Conservation (phyloP, 2,329 filamentous ascomycete species). For the Kalaharituber pfeilii region DNA sequence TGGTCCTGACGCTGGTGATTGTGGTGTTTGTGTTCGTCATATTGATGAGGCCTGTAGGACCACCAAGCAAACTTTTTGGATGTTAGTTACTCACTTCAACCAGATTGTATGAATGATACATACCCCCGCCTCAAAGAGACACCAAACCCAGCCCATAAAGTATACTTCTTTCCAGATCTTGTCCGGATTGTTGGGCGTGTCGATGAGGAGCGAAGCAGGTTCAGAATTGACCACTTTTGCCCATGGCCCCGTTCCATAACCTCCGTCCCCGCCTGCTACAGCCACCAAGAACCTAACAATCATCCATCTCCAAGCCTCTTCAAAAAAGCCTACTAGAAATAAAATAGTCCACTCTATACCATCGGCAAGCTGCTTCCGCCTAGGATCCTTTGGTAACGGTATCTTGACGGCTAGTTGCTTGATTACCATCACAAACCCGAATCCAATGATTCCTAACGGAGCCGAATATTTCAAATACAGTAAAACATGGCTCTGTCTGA, state of each 20-base stretch:
- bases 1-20: neutral
- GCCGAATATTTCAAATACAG: conserved; percentile 13
- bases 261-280: conserved; percentile 13
- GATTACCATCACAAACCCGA: conserved; percentile 13
- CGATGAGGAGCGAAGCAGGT: no score
- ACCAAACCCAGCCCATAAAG: conserved; percentile 18
- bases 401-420: conserved; percentile 16
- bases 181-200: no score
- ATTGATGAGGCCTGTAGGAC: conserved; percentile 5
- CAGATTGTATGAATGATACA: conserved; percentile 3
- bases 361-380: conserved; percentile 13
- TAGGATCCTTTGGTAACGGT: conserved; percentile 14
- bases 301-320: conserved; percentile 18
- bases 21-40: neutral
- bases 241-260: conserved; percentile 1
- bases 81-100: conserved; percentile 4
- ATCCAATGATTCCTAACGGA: conserved; percentile 15
- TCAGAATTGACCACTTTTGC: neutral
- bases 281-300: conserved; percentile 11
- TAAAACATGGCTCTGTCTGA: conserved; percentile 3
- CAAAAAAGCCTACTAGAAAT: conserved; percentile 14
- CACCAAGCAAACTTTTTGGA: conserved; percentile 11
- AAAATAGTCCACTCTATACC: conserved; percentile 13
- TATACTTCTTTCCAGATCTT: conserved; percentile 18
- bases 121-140: conserved; percentile 16